Base-by-base conservation (phyloP, 1,284 basidiomycete species). In the Calocybe gambosa region DNA sequence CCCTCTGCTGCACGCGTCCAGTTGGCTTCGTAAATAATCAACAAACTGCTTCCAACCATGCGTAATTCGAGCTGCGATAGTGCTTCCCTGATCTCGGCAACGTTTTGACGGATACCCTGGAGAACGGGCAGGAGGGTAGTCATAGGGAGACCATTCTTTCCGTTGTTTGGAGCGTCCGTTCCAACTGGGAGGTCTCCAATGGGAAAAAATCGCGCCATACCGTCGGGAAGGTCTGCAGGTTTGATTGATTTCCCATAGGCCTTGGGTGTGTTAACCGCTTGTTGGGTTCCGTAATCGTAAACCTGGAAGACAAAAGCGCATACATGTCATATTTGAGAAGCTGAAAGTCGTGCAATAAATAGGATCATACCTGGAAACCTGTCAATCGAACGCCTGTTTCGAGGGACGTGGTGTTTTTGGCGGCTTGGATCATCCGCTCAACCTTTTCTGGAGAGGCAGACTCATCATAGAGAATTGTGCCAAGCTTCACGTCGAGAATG, bases 401-500 rank as follows among this genome's bases (percentile, higher is more conserved):
- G 0, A 74, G 63, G 2, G 80, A 85, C 0, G 94, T 97, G 1
- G 89, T 87, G 18, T 74, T 68, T 28, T 66, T 68, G 0, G 92
- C 89, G 2, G 75, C 75, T 58, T 80, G 74, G 46, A 78, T 70
- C 93, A 95, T 94, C 26, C 89, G 76, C 42, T 67, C 74, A 47
- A 77, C 74, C 69, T 98, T 98, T 54, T 90, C 90, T 1, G 77
- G 75, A 0, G 74, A 67, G 1, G 91, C 85, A 16, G 67, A 67
- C 21, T 81, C 74, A 46, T 89, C 87, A 57, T 89, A 88, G 3
- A 97, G 74, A 6, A 88, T 74, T 0, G 87, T 93, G 0, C 94
- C 94, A 16, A 98, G 83, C 65, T 97, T 98, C 63, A 93, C 74
- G 62, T 98, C 95, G 19, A 96, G 71, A 43, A 96, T 81, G 57